phyloP scores from a whole-genome alignment of 345 rosid genomes.

The Psidium friedrichsthalianum region DNA sequence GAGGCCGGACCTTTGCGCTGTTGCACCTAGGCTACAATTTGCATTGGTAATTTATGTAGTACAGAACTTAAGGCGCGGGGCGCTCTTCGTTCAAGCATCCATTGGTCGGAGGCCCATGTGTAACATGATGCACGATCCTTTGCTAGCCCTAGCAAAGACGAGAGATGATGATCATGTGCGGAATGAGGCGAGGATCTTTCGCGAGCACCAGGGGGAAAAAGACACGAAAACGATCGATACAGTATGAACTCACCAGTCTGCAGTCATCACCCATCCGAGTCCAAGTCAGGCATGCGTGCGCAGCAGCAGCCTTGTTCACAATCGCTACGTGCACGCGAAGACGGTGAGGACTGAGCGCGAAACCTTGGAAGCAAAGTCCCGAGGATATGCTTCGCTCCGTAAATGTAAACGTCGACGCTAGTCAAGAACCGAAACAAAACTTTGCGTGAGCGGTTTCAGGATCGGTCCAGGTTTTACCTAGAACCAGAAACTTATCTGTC shows the following conservation, averaged over 20 bases:
- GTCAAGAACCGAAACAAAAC: not conserved
- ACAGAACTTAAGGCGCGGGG: not conserved
- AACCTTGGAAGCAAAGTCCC: not conserved
- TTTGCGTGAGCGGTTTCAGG: too few relatives aligned
- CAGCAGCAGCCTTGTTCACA: not conserved
- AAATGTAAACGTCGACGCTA: not conserved
- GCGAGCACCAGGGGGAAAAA: not conserved
- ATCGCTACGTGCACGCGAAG: not conserved
- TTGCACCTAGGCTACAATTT: not conserved
- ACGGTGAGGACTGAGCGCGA: not conserved
- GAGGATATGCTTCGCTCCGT: not conserved
- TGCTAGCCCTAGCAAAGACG: not conserved
- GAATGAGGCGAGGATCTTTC: not conserved
- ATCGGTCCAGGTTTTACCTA: too few relatives aligned
- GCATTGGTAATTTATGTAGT: not conserved
- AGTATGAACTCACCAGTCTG: not conserved
- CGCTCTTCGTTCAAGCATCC: not conserved
- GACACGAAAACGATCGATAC: not conserved
- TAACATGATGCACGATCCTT: not conserved
- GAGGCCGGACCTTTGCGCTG: not conserved
- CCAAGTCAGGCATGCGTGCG: not conserved
- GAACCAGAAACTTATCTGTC: too few relatives aligned
- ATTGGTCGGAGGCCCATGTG: not conserved
- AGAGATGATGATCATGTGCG: not conserved
- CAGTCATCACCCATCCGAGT: not conserved